Conservation (phyloP, 129 eudicot genomes). For the Tagetes patula region DNA sequence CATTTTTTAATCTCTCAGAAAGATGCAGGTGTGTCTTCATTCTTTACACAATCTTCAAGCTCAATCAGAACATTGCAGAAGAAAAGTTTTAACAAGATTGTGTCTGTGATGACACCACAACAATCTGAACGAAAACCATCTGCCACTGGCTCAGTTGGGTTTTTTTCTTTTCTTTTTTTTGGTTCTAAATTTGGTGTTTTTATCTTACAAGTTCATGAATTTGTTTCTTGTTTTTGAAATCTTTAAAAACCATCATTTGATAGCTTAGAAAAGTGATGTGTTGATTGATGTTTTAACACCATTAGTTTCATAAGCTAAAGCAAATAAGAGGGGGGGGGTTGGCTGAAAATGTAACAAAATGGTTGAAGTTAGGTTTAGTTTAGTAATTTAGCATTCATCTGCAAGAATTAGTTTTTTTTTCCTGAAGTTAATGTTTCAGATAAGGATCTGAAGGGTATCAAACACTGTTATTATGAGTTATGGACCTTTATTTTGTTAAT, state of each 20-base stretch:
- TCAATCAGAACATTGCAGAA: slow-evolving; percentile 38
- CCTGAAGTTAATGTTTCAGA: not conserved
- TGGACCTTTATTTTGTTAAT: not conserved
- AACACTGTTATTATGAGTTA: not conserved
- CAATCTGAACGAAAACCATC: slow-evolving; percentile 74
- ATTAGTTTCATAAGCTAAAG: not conserved
- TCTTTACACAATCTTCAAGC: slow-evolving; percentile 40
- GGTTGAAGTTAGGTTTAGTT: not conserved
- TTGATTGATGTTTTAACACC: not conserved
- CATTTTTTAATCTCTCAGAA: slow-evolving; percentile 40
- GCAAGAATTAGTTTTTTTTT: not conserved
- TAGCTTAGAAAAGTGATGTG: slow-evolving; percentile 4
- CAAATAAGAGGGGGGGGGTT: not conserved
- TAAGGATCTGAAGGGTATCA: not conserved
- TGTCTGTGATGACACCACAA: slow-evolving; percentile 72
- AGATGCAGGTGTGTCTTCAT: slow-evolving; percentile 62
- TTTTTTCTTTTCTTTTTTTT: not conserved
- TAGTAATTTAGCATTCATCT: not conserved
- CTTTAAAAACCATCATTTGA: not conserved
- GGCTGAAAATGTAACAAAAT: not conserved
- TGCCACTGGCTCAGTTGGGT: slow-evolving; percentile 76
- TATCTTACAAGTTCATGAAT: not conserved
- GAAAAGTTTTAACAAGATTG: slow-evolving; percentile 41
- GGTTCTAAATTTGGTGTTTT: not conserved
- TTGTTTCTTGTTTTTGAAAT: slow-evolving; percentile 8